Conservation (phyloP, 768 basidiomycete species). For the Lentinula aciculospora region DNA sequence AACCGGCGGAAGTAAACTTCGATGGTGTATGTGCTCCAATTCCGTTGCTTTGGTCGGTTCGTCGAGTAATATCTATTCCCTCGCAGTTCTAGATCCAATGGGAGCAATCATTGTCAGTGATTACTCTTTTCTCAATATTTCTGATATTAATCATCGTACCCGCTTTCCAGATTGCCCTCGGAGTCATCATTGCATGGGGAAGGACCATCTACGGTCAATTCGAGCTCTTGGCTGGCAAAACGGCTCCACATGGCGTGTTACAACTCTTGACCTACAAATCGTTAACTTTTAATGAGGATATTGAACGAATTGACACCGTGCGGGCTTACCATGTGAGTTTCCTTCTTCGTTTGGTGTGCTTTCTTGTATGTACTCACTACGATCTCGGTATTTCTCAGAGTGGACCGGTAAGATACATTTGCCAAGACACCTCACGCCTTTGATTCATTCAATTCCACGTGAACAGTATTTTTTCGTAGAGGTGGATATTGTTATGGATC, state of each 20-base stretch:
- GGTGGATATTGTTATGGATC: slow-evolving; percentile 90
- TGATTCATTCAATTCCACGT: slow-evolving; percentile 3
- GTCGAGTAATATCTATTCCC: slow-evolving; percentile 9
- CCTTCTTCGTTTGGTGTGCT: background rate
- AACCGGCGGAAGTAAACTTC: slow-evolving; percentile 70
- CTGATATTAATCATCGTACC: slow-evolving; percentile 5
- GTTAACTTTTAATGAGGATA: slow-evolving; percentile 82
- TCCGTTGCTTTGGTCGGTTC: background rate
- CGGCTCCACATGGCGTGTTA: slow-evolving; percentile 86
- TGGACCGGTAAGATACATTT: slow-evolving; percentile 4
- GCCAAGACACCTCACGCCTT: background rate
- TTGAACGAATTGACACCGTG: slow-evolving; percentile 85
- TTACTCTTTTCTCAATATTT: slow-evolving; percentile 6
- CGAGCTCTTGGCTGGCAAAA: slow-evolving; percentile 83
- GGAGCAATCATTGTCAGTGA: slow-evolving; percentile 67
- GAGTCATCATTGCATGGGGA: slow-evolving; percentile 74
- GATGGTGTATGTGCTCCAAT: slow-evolving; percentile 54
- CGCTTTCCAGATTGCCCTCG: slow-evolving; percentile 56
- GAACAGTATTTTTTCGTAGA: slow-evolving; percentile 86
- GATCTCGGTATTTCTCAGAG: background rate
- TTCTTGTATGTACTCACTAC: background rate
- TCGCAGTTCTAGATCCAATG: slow-evolving; percentile 67
- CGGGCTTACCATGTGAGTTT: slow-evolving; percentile 77
- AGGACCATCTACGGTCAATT: slow-evolving; percentile 79
- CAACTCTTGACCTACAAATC: slow-evolving; percentile 93